Evolutionary conservation across 495 filamentous ascomycete genomes (phyloP).

Genomic region (Daldinia bambusicola): DNA sequence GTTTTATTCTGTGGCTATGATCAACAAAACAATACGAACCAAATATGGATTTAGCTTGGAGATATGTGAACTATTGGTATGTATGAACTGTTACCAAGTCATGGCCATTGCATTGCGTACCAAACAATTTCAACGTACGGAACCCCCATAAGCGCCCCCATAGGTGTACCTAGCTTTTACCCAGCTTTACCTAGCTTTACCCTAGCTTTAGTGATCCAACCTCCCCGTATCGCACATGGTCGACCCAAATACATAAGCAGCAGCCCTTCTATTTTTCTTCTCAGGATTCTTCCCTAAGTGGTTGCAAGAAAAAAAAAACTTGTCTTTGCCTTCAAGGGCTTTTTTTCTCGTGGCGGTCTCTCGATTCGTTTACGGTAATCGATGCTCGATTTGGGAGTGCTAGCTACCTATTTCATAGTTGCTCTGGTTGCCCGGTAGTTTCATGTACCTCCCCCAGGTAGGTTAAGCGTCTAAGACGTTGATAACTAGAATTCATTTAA

Average conservation of each 20-base stretch:
- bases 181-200: neutral
- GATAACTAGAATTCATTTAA: neutral
- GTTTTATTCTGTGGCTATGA: neutral
- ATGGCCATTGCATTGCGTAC: neutral
- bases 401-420: neutral
- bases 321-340: neutral
- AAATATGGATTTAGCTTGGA: neutral
- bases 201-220: neutral
- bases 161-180: too few relatives aligned
- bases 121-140: neutral
- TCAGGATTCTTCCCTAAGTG: neutral
- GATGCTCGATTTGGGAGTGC: neutral
- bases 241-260: neutral
- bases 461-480: neutral
- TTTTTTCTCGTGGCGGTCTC: neutral
- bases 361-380: conserved; percentile 1
- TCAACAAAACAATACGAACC: neutral
- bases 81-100: neutral
- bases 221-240: neutral
- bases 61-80: neutral
- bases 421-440: neutral
- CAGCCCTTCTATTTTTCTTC: neutral
- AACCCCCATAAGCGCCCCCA: neutral
- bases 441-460: conserved; percentile 1
- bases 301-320: neutral